Evolutionary conservation across 345 rosid species (phyloP).

Genomic region (Euclidium syriacum): DNA sequence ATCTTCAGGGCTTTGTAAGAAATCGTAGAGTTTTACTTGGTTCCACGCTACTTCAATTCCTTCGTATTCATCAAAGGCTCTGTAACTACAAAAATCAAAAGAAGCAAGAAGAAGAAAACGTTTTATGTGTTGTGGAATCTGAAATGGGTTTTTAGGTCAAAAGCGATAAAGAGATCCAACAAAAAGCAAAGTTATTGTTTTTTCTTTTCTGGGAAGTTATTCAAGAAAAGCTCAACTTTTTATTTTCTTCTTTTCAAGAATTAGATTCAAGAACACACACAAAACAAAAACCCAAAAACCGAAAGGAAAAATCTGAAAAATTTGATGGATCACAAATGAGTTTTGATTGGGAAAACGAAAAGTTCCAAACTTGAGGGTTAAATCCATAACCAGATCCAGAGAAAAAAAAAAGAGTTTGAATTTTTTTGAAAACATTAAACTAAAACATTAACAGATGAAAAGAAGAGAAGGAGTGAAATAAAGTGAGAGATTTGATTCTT

Average conservation of each 20-base stretch:
- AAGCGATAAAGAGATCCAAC: constrained; percentile 16
- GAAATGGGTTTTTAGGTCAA: constrained; percentile 5
- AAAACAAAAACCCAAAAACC: neutral
- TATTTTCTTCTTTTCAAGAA: neutral
- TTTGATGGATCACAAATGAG: constrained; percentile 6
- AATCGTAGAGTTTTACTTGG: constrained; percentile 77
- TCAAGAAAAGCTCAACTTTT: neutral
- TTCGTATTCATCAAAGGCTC: constrained; percentile 88
- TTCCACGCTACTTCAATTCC: constrained; percentile 99
- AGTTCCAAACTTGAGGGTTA: constrained; percentile 10
- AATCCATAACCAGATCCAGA: constrained; percentile 24
- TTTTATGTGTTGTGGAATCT: neutral
- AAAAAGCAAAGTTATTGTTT: neutral
- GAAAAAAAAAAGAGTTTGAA: neutral
- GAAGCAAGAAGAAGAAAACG: neutral
- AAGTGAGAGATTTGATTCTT: constrained; percentile 15
- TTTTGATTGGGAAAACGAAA: neutral
- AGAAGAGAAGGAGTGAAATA: neutral
- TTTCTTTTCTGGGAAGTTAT: neutral
- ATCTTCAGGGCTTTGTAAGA: constrained; percentile 76
- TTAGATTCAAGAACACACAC: neutral
- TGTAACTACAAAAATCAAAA: constrained; percentile 48
- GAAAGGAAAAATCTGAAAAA: neutral
- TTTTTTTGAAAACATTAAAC: neutral
- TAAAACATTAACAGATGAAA: neutral